Evolutionary conservation across 768 basidiomycete species (phyloP), one percentile per base, ranked within the genome.

Genomic region (Tricholoma sp.): DNA sequence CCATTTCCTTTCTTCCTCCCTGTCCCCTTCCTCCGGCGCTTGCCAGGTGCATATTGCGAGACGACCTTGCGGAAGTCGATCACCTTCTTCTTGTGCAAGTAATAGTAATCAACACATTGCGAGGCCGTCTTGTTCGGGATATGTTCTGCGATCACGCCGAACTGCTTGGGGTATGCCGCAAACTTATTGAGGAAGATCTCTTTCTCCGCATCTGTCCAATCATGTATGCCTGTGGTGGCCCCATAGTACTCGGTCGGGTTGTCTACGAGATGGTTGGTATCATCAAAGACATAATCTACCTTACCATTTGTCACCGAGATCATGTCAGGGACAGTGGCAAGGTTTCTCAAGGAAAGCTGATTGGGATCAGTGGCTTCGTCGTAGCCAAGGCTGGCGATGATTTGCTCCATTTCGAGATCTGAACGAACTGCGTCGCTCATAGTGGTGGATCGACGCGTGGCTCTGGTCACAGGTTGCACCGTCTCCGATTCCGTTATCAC

Each of bases 341-440:
- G 81, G 60, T 97, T 97, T 60, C 83, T 80, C 55, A 85, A 75
- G 4, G 93, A 90, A n/a, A 97, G 84, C 59, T 90, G 83, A 61
- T 83, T 89, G 0, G 95, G 92, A 71, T 98, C 94, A n/a, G 88
- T 91, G 29, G 91, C 84, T 58, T 96, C 94, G 61, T 96, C 93
- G 63, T 88, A 89, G 22, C 92, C 94, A 39, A 97, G 76, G 65
- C 88, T 91, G n/a, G 92, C 92, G 57, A 98, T 89, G 67, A 98
- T 94, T 72, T 94, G 93, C 66, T 97, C 91, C 85, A 97, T 94
- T 76, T 98, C 96, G 56, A 96, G 80, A 71, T 98, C 95, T 16
- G 94, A 94, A 4, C 93, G 87, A 14, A 94, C 94, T 12, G 91
- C 86, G 70, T 97, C 95, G 24, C 91, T 91, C 60, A 91, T 73